These are phyloP conservation scores for Linnemannia exigua DNA, from an alignment of 192 early-diverging fungal genomes.

Conservation along the genomic window DNA sequence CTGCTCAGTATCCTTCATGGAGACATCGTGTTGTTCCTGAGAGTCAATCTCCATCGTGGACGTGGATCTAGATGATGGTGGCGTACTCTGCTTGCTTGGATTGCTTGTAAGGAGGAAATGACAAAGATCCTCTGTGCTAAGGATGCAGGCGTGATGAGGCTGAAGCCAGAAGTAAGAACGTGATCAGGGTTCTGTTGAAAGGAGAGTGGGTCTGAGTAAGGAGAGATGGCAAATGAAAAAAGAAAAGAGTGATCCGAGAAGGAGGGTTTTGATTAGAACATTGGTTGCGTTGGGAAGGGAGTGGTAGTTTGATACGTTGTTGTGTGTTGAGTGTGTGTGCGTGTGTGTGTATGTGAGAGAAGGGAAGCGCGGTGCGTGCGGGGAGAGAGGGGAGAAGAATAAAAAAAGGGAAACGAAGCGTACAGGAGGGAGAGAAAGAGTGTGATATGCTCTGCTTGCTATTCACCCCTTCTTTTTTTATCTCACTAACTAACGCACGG, in stretches of 20 bases:
- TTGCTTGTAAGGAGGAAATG: background rate
- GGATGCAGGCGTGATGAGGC: background rate
- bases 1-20: slow-evolving; percentile 3
- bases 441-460: background rate
- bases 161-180: background rate
- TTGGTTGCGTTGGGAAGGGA: background rate
- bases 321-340: background rate
- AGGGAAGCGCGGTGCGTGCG: background rate
- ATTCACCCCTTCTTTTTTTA: background rate
- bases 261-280: background rate
- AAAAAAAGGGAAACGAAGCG: slow-evolving; percentile 1
- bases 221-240: background rate
- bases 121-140: too few relatives aligned
- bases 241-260: background rate
- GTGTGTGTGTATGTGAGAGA: background rate
- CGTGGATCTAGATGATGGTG: background rate
- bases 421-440: slow-evolving; percentile 21
- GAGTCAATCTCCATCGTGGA: slow-evolving; percentile 35
- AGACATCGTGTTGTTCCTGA: slow-evolving; percentile 32
- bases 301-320: background rate
- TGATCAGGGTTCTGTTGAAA: background rate
- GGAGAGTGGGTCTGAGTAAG: background rate
- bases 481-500: slow-evolving; percentile 14
- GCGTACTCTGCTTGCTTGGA: background rate
- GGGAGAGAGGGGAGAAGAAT: background rate